Evolutionary conservation across 345 rosid genomes (phyloP).

Genomic region (Aquilaria sinensis): DNA sequence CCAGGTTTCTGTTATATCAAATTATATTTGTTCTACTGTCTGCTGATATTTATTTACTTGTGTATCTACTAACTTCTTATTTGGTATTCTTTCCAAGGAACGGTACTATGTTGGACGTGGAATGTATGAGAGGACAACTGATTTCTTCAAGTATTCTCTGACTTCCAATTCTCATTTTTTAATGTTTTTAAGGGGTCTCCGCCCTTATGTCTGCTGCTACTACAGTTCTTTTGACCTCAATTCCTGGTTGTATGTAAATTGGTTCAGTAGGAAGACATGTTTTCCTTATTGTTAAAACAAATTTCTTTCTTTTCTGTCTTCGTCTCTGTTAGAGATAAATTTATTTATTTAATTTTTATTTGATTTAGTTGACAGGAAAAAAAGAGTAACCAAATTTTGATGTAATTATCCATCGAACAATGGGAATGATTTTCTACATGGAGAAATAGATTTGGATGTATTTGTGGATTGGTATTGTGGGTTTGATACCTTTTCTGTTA

Average conservation of each 20-base stretch:
- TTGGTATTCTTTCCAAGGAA: constrained; percentile 48
- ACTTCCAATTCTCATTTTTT: constrained; percentile 1
- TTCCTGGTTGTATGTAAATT: background rate
- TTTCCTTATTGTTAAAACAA: too few species aligned
- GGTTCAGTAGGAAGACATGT: background rate
- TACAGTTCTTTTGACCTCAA: background rate
- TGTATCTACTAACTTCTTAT: constrained; percentile 12
- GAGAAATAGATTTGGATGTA: too few species aligned
- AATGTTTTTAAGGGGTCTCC: background rate
- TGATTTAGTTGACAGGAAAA: background rate
- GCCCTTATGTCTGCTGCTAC: constrained; percentile 1
- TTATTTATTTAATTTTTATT: background rate
- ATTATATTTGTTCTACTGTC: background rate
- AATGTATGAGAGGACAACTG: constrained; percentile 90
- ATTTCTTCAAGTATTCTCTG: constrained; percentile 65
- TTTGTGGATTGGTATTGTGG: too few species aligned
- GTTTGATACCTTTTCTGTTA: too few species aligned
- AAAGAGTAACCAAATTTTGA: too few species aligned
- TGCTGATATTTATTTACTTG: background rate
- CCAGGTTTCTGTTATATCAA: constrained; percentile 48
- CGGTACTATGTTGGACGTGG: constrained; percentile 92
- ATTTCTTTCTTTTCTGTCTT: too few species aligned
- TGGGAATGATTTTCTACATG: too few species aligned
- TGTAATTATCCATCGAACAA: too few species aligned
- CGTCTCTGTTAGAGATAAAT: too few species aligned